Percentiles rank a stretch among this genome's conserved stretches.
Conservation (phyloP, 768 basidiomycete genomes). For the Chalciporus piperatus region DNA sequence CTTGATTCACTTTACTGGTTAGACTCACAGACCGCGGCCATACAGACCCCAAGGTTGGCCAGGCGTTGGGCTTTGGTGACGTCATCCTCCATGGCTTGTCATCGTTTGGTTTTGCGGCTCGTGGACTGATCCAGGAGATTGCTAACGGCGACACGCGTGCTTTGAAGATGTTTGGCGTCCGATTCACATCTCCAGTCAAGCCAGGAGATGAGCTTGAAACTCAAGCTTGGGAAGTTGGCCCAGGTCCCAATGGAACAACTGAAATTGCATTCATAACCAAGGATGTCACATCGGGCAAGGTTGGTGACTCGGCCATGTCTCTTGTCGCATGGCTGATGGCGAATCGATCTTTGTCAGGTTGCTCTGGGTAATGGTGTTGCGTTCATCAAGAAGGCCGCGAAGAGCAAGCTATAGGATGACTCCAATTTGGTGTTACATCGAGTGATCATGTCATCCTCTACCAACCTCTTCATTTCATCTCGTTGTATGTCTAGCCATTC, state of each 20-base stretch:
- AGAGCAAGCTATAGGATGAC: constrained; percentile 38
- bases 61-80: constrained; percentile 74
- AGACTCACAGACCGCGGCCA: not conserved
- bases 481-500: not conserved
- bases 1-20: not conserved
- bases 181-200: constrained; percentile 82
- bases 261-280: constrained; percentile 65
- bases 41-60: constrained; percentile 71
- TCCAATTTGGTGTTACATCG: not conserved
- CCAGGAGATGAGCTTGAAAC: constrained; percentile 83
- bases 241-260: constrained; percentile 53
- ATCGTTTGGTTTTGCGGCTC: constrained; percentile 78
- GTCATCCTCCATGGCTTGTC: constrained; percentile 85
- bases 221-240: constrained; percentile 72
- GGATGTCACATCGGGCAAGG: constrained; percentile 59
- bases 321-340: not conserved
- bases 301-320: constrained; percentile 18
- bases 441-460: not conserved
- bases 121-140: constrained; percentile 64
- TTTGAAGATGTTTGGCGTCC: constrained; percentile 64
- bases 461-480: not conserved
- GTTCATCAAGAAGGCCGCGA: constrained; percentile 52
- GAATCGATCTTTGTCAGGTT: constrained; percentile 28
- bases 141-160: constrained; percentile 59
- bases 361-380: constrained; percentile 63